Evolutionary conservation across 2,329 filamentous ascomycete genomes (phyloP).

Genomic region (Whalleya microplaca): DNA sequence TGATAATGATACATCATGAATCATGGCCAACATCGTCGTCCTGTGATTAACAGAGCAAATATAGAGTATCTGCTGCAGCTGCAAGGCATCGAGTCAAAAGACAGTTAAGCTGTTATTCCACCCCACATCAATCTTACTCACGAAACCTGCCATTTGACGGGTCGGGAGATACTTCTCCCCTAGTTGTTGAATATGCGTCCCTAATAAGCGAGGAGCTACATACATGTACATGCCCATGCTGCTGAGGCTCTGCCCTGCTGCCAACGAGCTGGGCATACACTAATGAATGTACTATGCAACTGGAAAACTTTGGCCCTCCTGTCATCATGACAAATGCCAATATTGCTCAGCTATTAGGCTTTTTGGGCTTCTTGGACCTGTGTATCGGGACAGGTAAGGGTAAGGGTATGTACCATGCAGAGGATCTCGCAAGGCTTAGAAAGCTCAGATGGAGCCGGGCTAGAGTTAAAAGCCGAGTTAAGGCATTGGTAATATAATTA

Average conservation of each 20-base stretch:
- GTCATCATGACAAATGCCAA: background rate
- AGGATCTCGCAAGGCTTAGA: background rate
- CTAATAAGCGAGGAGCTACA: background rate
- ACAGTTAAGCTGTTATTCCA: background rate
- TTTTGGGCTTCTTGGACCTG: background rate
- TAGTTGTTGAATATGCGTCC: background rate
- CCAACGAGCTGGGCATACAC: slow-evolving; percentile 2
- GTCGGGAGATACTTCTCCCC: slow-evolving; percentile 16
- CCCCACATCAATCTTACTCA: background rate
- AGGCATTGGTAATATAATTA: background rate
- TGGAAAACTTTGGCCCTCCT: background rate
- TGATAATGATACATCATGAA: background rate
- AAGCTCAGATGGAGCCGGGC: background rate
- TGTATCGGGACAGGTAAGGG: background rate
- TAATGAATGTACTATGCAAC: background rate
- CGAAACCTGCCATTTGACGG: background rate
- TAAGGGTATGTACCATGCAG: background rate
- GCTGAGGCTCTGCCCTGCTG: slow-evolving; percentile 27
- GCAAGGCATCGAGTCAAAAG: background rate
- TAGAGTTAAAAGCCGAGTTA: background rate
- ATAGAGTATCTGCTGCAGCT: background rate
- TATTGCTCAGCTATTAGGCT: background rate
- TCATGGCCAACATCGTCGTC: background rate
- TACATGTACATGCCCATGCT: background rate
- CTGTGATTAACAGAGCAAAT: background rate